phyloP scores from a whole-genome alignment of 495 filamentous ascomycete genomes.

The Aspergillus diversus region DNA sequence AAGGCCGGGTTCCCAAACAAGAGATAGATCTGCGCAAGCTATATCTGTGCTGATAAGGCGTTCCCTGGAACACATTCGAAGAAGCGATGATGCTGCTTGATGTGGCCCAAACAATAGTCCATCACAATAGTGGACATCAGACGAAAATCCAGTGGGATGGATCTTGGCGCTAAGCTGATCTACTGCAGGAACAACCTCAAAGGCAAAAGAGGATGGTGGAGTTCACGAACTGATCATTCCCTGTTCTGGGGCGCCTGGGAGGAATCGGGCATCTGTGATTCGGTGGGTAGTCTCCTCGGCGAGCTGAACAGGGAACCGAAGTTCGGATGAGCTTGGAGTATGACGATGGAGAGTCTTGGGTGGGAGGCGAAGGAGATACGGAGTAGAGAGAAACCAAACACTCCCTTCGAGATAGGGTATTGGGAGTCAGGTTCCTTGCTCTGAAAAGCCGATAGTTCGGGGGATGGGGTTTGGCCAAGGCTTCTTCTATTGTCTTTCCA shows the following conservation, averaged over 20 bases:
- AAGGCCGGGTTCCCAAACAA: constrained; percentile 8
- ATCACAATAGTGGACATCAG: not conserved
- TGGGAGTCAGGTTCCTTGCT: constrained; percentile 6
- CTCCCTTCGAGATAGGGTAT: not conserved
- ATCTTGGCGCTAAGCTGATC: constrained; percentile 16
- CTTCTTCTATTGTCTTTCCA: not conserved
- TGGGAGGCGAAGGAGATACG: constrained; percentile 11
- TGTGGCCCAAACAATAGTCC: constrained; percentile 2
- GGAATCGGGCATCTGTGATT: constrained; percentile 1
- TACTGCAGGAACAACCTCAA: constrained; percentile 21
- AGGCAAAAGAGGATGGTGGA: not conserved
- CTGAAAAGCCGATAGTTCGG: constrained; percentile 16
- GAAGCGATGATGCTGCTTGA: not conserved
- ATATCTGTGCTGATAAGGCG: constrained; percentile 9
- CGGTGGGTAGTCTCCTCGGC: constrained; percentile 6
- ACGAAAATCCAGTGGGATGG: constrained; percentile 7
- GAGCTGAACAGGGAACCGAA: not conserved
- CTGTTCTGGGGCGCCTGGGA: not conserved
- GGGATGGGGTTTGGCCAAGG: constrained; percentile 12
- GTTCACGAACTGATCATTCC: constrained; percentile 6
- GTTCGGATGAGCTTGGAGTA: constrained; percentile 2
- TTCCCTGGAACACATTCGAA: constrained; percentile 4
- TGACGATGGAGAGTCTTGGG: not conserved
- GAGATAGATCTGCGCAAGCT: constrained; percentile 7
- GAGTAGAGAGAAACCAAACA: not conserved